phyloP scores from a whole-genome alignment of 257 asterid genomes.

The Gardenia jasminoides region DNA sequence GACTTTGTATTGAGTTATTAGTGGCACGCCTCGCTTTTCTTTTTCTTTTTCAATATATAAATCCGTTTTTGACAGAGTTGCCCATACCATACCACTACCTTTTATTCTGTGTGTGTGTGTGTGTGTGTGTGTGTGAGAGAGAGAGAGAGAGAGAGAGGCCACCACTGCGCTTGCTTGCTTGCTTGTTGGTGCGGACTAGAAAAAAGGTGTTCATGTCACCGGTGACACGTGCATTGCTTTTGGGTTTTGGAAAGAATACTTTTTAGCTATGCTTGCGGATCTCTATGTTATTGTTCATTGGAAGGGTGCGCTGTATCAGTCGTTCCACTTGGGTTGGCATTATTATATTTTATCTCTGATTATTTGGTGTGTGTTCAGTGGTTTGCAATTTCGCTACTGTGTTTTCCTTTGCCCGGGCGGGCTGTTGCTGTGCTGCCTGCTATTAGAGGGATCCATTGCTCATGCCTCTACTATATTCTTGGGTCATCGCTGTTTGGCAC shows the following conservation, averaged over 20 bases:
- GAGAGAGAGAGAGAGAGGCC: no score
- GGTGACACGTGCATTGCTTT: slow-evolving; percentile 22
- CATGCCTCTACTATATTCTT: no score
- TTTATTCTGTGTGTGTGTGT: neutral
- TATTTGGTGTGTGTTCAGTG: neutral
- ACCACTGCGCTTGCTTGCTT: neutral
- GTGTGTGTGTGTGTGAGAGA: no score
- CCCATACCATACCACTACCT: neutral
- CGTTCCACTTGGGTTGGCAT: neutral
- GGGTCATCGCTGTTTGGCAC: no score
- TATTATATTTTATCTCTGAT: neutral
- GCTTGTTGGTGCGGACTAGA: neutral
- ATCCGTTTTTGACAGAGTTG: no score
- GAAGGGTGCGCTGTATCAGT: slow-evolving; percentile 11
- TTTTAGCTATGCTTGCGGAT: no score
- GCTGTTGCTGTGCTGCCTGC: no score
- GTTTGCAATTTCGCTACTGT: neutral
- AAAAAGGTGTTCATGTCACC: neutral
- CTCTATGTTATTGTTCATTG: slow-evolving; percentile 20
- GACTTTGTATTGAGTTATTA: neutral
- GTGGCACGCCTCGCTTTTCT: neutral
- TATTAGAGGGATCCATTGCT: no score
- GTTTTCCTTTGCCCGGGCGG: no score
- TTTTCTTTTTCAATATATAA: no score
- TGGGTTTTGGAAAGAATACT: no score